phyloP scores from a whole-genome alignment of 495 filamentous ascomycete species.

The Lepraria neglecta region DNA sequence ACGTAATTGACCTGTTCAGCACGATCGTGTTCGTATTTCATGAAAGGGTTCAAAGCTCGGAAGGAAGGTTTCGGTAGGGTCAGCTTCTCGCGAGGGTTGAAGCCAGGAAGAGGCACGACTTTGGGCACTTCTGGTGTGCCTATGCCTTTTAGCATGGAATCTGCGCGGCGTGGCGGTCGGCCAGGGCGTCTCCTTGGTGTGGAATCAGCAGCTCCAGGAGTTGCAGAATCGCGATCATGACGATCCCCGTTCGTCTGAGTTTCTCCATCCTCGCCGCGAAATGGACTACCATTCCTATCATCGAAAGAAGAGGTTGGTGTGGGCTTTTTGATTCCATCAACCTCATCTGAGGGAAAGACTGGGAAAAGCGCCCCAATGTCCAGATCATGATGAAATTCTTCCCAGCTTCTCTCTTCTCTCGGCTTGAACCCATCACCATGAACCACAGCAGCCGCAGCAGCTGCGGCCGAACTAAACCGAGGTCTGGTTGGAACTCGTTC shows the following conservation, averaged over 20 bases:
- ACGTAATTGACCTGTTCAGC: constrained; percentile 63
- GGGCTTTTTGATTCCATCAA: constrained; percentile 53
- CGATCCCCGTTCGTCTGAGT: constrained; percentile 14
- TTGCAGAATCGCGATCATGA: constrained; percentile 5
- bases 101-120: constrained; percentile 54
- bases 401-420: constrained; percentile 90
- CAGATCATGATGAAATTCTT: constrained; percentile 92
- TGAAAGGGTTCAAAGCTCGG: constrained; percentile 52
- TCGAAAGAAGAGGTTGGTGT: constrained; percentile 20
- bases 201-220: constrained; percentile 15
- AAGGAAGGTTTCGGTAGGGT: constrained; percentile 60
- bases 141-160: constrained; percentile 55
- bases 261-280: constrained; percentile 18
- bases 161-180: constrained; percentile 54
- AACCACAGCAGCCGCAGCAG: constrained; percentile 74
- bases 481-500: constrained; percentile 28
- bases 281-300: constrained; percentile 14
- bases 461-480: constrained; percentile 69
- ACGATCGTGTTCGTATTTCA: constrained; percentile 54
- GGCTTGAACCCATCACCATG: constrained; percentile 95
- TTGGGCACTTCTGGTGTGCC: constrained; percentile 53
- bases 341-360: constrained; percentile 73
- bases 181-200: constrained; percentile 53
- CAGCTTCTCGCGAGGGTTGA: constrained; percentile 59
- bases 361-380: constrained; percentile 75